Evolutionary conservation across 768 basidiomycete genomes (phyloP).

Genomic region (Pleurotus djamor): DNA sequence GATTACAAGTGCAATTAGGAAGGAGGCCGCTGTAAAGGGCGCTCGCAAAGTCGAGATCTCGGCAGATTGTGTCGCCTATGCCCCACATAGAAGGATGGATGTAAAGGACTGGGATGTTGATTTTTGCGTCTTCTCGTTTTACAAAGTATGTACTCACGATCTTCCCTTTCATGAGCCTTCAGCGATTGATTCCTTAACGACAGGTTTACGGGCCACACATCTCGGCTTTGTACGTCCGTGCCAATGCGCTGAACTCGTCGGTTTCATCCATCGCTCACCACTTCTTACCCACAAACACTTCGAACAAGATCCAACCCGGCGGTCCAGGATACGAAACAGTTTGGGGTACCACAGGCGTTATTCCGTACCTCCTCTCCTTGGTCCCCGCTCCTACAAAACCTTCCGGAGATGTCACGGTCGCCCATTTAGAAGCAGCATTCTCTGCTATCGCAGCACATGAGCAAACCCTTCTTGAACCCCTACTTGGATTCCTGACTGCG

Average conservation of each 20-base stretch:
- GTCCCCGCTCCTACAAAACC: slow-evolving; percentile 25
- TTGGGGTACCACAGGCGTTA: slow-evolving; percentile 56
- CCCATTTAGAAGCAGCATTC: slow-evolving; percentile 47
- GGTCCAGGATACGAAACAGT: slow-evolving; percentile 75
- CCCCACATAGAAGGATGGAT: slow-evolving; percentile 70
- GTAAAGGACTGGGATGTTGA: slow-evolving; percentile 79
- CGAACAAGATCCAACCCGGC: slow-evolving; percentile 71
- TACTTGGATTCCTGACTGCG: slow-evolving; percentile 55
- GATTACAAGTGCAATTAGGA: slow-evolving; percentile 47
- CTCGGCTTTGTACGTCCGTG: slow-evolving; percentile 62
- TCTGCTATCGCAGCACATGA: slow-evolving; percentile 62
- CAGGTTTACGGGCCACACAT: slow-evolving; percentile 78
- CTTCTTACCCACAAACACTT: slow-evolving; percentile 51
- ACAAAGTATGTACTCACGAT: too few relatives aligned
- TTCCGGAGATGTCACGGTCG: background rate
- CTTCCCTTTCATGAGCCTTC: too few relatives aligned
- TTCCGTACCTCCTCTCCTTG: slow-evolving; percentile 63
- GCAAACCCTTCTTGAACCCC: slow-evolving; percentile 47
- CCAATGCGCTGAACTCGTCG: slow-evolving; percentile 43
- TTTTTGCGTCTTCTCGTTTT: slow-evolving; percentile 68
- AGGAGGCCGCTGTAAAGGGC: slow-evolving; percentile 48
- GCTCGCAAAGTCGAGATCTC: slow-evolving; percentile 62
- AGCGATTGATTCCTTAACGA: too few relatives aligned
- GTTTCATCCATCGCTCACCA: slow-evolving; percentile 65
- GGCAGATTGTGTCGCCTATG: slow-evolving; percentile 79